Evolutionary conservation across 164 flowering plant genomes (phyloP).

Genomic region (Piper longum): DNA sequence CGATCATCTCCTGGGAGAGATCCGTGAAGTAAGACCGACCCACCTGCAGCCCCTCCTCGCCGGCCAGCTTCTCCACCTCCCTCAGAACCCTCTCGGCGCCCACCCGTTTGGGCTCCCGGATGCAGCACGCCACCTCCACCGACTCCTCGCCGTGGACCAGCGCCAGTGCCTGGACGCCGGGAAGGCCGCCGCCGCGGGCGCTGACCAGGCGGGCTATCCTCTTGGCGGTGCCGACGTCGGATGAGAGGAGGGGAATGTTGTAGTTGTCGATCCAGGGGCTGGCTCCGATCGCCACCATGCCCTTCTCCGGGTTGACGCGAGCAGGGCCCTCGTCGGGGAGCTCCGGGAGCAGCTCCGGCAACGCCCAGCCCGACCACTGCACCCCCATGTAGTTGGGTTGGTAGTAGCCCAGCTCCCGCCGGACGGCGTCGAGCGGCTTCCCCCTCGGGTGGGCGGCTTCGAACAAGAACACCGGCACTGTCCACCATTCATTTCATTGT

Average conservation of each 20-base stretch:
- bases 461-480: slow-evolving; percentile 65
- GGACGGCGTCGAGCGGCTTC: slow-evolving; percentile 37
- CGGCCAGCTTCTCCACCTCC: slow-evolving; percentile 44
- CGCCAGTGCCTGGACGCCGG: slow-evolving; percentile 55
- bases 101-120: slow-evolving; percentile 43
- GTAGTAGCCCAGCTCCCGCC: slow-evolving; percentile 58
- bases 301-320: slow-evolving; percentile 28
- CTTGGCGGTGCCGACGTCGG: slow-evolving; percentile 31
- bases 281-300: slow-evolving; percentile 49
- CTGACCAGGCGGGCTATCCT: slow-evolving; percentile 55
- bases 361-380: slow-evolving; percentile 52
- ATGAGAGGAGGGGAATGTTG: slow-evolving; percentile 53
- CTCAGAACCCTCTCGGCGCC: slow-evolving; percentile 55
- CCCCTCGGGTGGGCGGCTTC: slow-evolving; percentile 58
- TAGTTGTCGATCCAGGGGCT: slow-evolving; percentile 46
- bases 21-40: slow-evolving; percentile 70
- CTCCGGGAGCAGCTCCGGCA: slow-evolving; percentile 25
- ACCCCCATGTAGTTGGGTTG: slow-evolving; percentile 47
- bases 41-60: slow-evolving; percentile 48
- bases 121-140: slow-evolving; percentile 60
- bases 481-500: not conserved
- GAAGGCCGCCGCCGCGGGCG: slow-evolving; percentile 69
- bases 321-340: slow-evolving; percentile 53
- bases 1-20: slow-evolving; percentile 42
- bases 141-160: slow-evolving; percentile 54